These are phyloP conservation scores for Monosporascus sp. DNA, from an alignment of 2,329 filamentous ascomycete species.

Conservation along the genomic window DNA sequence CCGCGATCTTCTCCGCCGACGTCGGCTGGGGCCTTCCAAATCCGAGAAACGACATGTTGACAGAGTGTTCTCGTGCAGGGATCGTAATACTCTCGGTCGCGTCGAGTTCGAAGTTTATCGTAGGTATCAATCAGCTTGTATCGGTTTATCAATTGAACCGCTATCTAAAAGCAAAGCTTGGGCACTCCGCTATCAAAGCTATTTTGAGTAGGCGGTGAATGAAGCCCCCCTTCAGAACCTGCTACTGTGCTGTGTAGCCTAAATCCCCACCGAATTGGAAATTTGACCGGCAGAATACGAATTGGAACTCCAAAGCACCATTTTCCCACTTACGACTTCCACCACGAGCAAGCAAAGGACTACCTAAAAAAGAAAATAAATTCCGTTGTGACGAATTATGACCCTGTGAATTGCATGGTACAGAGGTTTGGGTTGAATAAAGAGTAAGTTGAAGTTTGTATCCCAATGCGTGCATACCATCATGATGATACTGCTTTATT, in stretches of 20 bases:
- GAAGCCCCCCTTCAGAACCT: neutral
- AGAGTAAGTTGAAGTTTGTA: neutral
- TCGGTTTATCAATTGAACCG: neutral
- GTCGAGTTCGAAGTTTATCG: slow-evolving; percentile 3
- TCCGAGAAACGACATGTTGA: slow-evolving; percentile 67
- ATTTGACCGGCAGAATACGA: neutral
- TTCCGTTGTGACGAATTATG: too few species aligned
- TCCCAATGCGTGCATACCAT: neutral
- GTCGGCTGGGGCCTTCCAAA: slow-evolving; percentile 75
- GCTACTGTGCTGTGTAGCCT: neutral
- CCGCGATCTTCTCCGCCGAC: slow-evolving; percentile 94
- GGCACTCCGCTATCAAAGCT: neutral
- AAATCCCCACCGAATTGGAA: neutral
- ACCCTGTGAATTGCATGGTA: neutral
- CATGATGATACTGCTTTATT: slow-evolving; percentile 48
- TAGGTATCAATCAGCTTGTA: neutral
- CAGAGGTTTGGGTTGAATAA: neutral
- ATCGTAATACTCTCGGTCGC: slow-evolving; percentile 1
- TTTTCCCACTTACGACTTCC: too few species aligned
- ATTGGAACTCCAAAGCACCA: too few species aligned
- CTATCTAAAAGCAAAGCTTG: neutral
- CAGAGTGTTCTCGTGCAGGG: neutral
- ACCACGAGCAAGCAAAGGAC: too few species aligned
- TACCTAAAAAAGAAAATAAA: too few species aligned
- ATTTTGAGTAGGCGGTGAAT: neutral